These are phyloP conservation scores for Saccharomyces pastorianus DNA, from an alignment of 1,139 yeast genomes.

Conservation along the genomic window DNA sequence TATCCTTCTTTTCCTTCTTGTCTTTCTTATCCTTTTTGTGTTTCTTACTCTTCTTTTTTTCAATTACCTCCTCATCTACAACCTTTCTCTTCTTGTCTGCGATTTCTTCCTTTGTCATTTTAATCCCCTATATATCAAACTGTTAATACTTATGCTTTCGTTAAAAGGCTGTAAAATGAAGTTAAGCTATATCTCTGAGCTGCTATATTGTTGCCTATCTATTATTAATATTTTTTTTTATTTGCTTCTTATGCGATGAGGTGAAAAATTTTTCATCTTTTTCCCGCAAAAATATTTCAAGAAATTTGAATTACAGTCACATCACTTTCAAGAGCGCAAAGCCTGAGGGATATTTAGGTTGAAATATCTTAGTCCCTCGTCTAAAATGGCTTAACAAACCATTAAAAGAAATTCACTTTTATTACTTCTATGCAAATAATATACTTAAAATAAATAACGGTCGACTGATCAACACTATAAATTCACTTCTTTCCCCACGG, in stretches of 20 bases:
- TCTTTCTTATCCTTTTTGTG: constrained; percentile 36
- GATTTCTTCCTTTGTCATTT: constrained; percentile 41
- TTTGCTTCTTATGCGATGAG: background rate
- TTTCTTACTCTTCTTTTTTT: constrained; percentile 35
- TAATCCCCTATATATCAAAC: constrained; percentile 7
- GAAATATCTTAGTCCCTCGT: background rate
- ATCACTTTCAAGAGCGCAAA: background rate
- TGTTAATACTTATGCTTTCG: background rate
- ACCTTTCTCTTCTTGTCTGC: constrained; percentile 35
- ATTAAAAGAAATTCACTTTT: background rate
- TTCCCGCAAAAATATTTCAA: background rate
- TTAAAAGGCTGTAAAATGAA: background rate
- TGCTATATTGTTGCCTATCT: background rate
- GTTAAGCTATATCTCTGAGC: background rate
- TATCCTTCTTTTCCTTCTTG: constrained; percentile 28
- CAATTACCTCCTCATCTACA: constrained; percentile 26
- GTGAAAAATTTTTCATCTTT: background rate
- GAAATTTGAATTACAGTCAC: background rate
- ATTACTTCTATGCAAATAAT: background rate
- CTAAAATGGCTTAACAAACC: background rate
- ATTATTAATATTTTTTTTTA: background rate
- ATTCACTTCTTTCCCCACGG: background rate
- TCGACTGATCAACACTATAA: background rate
- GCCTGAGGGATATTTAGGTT: background rate
- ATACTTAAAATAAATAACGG: background rate